These are phyloP conservation scores for Trichoderma hamatum DNA, from an alignment of 2,329 filamentous ascomycete species.

Conservation along the genomic window DNA sequence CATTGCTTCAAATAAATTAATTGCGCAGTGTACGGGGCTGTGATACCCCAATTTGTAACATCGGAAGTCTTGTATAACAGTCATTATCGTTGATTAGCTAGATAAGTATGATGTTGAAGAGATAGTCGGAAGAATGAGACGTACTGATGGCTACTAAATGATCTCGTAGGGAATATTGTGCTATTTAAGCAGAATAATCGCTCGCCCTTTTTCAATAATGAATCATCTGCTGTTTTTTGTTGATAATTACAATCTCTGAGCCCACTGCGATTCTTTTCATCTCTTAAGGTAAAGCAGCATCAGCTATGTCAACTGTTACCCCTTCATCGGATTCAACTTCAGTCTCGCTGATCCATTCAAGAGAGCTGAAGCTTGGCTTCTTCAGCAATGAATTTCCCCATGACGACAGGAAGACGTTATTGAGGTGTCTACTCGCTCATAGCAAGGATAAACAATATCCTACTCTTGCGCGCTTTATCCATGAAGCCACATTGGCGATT, in stretches of 20 bases:
- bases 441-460: constrained; percentile 5
- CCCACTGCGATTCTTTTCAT: too few species aligned
- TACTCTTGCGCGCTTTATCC: constrained; percentile 9
- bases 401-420: not conserved
- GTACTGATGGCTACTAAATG: too few species aligned
- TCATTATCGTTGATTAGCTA: not conserved
- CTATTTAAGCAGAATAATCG: not conserved
- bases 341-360: not conserved
- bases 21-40: not conserved
- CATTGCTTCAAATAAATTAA: not conserved
- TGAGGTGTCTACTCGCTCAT: not conserved
- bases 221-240: not conserved
- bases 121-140: not conserved
- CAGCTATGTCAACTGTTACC: not conserved
- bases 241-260: not conserved
- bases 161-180: not conserved
- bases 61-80: not conserved
- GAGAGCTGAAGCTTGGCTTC: not conserved
- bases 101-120: not conserved
- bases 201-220: not conserved
- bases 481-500: constrained; percentile 12
- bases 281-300: too few species aligned
- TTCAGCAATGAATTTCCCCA: constrained; percentile 25
- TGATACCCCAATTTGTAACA: not conserved
- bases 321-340: not conserved